Percentiles rank a stretch among this genome's conserved stretches.
Evolutionary conservation across 768 basidiomycete genomes (phyloP).

Genomic region (Clavaria fumosa): DNA sequence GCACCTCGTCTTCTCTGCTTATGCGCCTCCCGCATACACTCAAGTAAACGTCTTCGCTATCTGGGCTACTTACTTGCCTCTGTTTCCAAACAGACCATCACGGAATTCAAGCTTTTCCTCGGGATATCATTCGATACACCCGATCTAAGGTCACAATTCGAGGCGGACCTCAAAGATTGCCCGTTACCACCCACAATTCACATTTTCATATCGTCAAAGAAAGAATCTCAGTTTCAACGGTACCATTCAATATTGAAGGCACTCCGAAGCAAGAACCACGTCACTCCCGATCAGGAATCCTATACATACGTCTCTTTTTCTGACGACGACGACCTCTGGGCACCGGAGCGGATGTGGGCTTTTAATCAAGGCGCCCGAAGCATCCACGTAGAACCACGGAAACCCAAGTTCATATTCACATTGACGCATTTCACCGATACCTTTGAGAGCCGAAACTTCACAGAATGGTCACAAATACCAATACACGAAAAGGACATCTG

Average conservation of each 20-base stretch:
- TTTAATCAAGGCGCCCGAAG: not conserved
- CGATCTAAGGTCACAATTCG: slow-evolving; percentile 1
- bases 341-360: not conserved
- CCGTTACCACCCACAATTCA: no score
- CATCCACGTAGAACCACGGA: slow-evolving; percentile 1
- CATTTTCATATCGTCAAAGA: slow-evolving; percentile 1
- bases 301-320: slow-evolving; percentile 1
- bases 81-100: slow-evolving; percentile 1
- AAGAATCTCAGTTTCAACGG: not conserved
- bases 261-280: not conserved
- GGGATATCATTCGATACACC: slow-evolving; percentile 1
- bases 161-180: slow-evolving; percentile 1
- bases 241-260: slow-evolving; percentile 2
- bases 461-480: not conserved
- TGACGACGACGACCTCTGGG: slow-evolving; percentile 3
- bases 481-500: not conserved
- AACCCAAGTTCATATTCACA: slow-evolving; percentile 1
- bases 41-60: not conserved
- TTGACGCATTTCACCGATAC: not conserved
- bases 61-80: slow-evolving; percentile 1
- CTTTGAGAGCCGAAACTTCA: not conserved
- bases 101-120: slow-evolving; percentile 1
- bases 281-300: slow-evolving; percentile 2
- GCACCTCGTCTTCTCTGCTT: slow-evolving; percentile 4
- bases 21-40: not conserved